Conservation (phyloP, 163 green algal genomes). For the Botryococcus braunii region DNA sequence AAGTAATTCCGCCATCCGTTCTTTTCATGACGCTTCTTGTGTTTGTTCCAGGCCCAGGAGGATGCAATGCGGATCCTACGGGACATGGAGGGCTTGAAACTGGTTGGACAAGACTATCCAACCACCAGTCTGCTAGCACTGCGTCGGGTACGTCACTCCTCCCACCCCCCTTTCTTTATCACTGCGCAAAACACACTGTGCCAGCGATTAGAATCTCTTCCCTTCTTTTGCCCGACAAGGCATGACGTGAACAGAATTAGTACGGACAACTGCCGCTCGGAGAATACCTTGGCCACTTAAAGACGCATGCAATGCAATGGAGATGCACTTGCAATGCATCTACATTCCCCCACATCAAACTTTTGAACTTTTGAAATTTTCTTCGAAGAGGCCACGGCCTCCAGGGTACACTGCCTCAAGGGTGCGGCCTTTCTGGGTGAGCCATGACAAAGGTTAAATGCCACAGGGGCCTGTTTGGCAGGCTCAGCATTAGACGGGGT, state of each 20-base stretch:
- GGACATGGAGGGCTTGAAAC: constrained; percentile 36
- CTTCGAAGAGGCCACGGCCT: too few species aligned
- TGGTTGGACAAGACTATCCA: constrained; percentile 36
- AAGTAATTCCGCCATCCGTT: too few species aligned
- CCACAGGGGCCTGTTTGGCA: not conserved
- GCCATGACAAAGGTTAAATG: not conserved
- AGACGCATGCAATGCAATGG: not conserved
- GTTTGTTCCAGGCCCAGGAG: constrained; percentile 13
- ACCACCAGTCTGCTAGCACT: constrained; percentile 25
- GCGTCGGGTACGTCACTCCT: constrained; percentile 9
- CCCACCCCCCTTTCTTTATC: not conserved
- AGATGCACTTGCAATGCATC: not conserved
- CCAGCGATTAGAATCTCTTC: not conserved
- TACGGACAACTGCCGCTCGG: not conserved
- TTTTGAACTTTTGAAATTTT: too few species aligned
- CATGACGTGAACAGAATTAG: constrained; percentile 16
- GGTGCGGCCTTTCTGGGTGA: too few species aligned
- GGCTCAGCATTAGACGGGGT: not conserved
- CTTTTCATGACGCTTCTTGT: too few species aligned
- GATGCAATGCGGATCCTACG: constrained; percentile 20
- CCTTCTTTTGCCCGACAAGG: not conserved
- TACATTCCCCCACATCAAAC: too few species aligned
- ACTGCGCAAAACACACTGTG: not conserved
- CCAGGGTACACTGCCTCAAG: too few species aligned
- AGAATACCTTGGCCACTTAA: not conserved